phyloP scores from a whole-genome alignment of 129 eudicot species.

The Flaveria bidentis region DNA sequence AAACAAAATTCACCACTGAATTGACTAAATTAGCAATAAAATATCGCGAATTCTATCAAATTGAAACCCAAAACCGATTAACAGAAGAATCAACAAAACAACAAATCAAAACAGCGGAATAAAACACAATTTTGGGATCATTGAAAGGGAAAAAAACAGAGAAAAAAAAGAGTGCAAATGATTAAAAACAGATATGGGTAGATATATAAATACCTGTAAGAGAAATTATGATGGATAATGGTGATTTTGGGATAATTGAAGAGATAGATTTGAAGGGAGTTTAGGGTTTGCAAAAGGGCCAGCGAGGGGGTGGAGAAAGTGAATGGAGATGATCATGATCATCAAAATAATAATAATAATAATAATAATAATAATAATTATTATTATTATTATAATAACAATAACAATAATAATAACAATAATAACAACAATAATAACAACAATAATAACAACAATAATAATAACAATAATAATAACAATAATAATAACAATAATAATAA shows the following conservation, averaged over 20 bases:
- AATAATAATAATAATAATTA: too few relatives aligned
- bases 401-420: too few relatives aligned
- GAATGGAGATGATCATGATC: neutral
- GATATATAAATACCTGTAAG: slow-evolving; percentile 19
- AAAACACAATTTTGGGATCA: neutral
- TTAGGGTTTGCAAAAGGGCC: slow-evolving; percentile 34
- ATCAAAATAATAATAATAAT: neutral
- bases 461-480: too few relatives aligned
- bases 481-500: too few relatives aligned
- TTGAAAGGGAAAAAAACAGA: neutral
- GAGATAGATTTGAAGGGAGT: neutral
- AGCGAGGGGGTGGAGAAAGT: slow-evolving; percentile 30
- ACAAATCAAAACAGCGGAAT: neutral
- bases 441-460: too few relatives aligned
- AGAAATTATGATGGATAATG: neutral
- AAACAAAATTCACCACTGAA: slow-evolving; percentile 1
- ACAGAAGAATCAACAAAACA: neutral
- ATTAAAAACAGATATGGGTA: slow-evolving; percentile 4
- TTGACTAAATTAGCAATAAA: neutral
- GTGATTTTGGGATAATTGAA: neutral
- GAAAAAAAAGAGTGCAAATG: neutral
- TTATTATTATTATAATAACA: too few relatives aligned
- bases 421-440: too few relatives aligned
- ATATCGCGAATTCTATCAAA: slow-evolving; percentile 7
- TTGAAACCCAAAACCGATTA: neutral